These are phyloP conservation scores for Truncatella angustata DNA, from an alignment of 2,329 filamentous ascomycete genomes.

Conservation along the genomic window DNA sequence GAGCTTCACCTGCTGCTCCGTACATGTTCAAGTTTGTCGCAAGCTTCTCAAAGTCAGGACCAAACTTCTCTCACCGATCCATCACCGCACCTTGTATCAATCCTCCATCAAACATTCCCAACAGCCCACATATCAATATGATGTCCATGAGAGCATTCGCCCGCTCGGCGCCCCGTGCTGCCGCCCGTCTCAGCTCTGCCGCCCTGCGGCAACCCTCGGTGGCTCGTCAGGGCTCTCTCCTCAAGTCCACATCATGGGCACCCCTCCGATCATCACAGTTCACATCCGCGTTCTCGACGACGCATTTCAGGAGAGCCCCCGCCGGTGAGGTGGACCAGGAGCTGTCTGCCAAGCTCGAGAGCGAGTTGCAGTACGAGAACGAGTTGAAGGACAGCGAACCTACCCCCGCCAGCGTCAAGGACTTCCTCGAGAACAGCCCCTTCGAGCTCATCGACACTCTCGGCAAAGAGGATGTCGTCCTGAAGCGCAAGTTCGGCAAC, in stretches of 20 bases:
- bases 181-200: slow-evolving; percentile 55
- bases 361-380: slow-evolving; percentile 80
- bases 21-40: background rate
- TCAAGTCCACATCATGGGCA: slow-evolving; percentile 45
- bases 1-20: slow-evolving; percentile 14
- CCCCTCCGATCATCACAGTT: slow-evolving; percentile 34
- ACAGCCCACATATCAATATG: slow-evolving; percentile 48
- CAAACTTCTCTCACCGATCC: no score
- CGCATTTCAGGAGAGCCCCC: slow-evolving; percentile 39
- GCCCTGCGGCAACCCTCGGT: slow-evolving; percentile 49
- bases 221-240: slow-evolving; percentile 46
- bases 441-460: slow-evolving; percentile 81
- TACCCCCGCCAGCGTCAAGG: slow-evolving; percentile 74
- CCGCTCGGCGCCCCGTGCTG: slow-evolving; percentile 64
- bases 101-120: no score
- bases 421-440: slow-evolving; percentile 81
- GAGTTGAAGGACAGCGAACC: slow-evolving; percentile 73
- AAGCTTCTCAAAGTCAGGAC: no score
- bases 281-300: slow-evolving; percentile 51
- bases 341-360: slow-evolving; percentile 80
- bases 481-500: slow-evolving; percentile 79
- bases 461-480: slow-evolving; percentile 83
- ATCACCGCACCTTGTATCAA: no score
- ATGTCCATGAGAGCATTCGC: slow-evolving; percentile 65
- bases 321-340: slow-evolving; percentile 66